Percentiles rank a stretch among this genome's conserved stretches.
phyloP scores from a whole-genome alignment of 371 early-diverging fungal species.

The Mycotypha africana region DNA sequence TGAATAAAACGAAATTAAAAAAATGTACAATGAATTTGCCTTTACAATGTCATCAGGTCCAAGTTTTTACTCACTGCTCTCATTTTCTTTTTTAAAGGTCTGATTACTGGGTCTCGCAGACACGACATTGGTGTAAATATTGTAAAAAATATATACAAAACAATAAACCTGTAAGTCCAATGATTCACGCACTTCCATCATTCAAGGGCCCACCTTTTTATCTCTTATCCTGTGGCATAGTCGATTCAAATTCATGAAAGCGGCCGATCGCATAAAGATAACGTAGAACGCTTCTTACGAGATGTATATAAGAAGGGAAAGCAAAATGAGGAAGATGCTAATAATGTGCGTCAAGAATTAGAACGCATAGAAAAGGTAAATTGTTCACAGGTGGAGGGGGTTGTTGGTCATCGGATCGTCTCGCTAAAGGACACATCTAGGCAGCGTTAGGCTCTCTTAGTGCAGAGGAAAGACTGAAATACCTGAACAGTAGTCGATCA shows the following conservation, averaged over 20 bases:
- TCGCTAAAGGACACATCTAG: slow-evolving; percentile 1
- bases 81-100: too few species aligned
- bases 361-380: slow-evolving; percentile 59
- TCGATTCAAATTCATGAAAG: slow-evolving; percentile 63
- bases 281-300: slow-evolving; percentile 61
- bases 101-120: too few species aligned
- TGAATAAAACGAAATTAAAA: too few species aligned
- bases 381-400: too few species aligned
- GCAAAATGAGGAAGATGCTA: slow-evolving; percentile 48
- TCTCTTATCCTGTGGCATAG: too few species aligned
- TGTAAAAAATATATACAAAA: slow-evolving; percentile 72
- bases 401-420: neutral
- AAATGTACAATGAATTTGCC: too few species aligned
- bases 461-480: neutral
- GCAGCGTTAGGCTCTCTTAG: slow-evolving; percentile 1
- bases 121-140: slow-evolving; percentile 76
- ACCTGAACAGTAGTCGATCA: neutral
- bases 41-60: too few species aligned
- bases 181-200: neutral
- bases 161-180: slow-evolving; percentile 61
- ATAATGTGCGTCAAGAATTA: slow-evolving; percentile 48
- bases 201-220: slow-evolving; percentile 9
- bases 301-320: slow-evolving; percentile 57
- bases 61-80: too few species aligned
- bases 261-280: slow-evolving; percentile 65